Percentiles rank a stretch among this genome's conserved stretches.
Evolutionary conservation across 2,329 filamentous ascomycete species (phyloP).

Genomic region (Claviceps sorghi): DNA sequence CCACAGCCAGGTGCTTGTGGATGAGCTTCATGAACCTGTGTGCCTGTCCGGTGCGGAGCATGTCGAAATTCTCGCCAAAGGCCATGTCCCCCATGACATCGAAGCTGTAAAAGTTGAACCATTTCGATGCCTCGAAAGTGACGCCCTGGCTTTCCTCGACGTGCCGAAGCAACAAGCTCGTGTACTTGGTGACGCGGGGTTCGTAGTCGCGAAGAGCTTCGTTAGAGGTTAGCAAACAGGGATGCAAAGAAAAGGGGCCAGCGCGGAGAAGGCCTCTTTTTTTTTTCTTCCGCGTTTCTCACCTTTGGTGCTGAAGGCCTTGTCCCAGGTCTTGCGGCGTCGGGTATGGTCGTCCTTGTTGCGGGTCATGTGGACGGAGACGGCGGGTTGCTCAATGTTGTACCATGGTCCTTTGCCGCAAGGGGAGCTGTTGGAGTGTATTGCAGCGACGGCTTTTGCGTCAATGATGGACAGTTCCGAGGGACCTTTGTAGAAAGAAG

Average conservation of each 20-base stretch:
- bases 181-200: conserved; percentile 9
- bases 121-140: conserved; percentile 16
- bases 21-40: conserved; percentile 14
- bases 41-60: conserved; percentile 16
- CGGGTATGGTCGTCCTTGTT: conserved; percentile 17
- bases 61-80: conserved; percentile 22
- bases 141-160: conserved; percentile 11
- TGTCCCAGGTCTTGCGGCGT: conserved; percentile 21
- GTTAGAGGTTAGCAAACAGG: background rate
- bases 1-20: conserved; percentile 11
- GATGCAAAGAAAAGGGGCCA: background rate
- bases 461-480: conserved; percentile 19
- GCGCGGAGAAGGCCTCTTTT: background rate
- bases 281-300: background rate
- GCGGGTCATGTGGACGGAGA: conserved; percentile 17
- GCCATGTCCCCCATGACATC: conserved; percentile 28
- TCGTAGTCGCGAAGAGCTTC: conserved; percentile 12
- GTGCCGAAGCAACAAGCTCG: background rate
- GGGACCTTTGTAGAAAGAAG: conserved; percentile 10
- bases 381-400: conserved; percentile 14
- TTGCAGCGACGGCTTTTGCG: conserved; percentile 13
- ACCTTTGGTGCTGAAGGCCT: conserved; percentile 17
- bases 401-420: conserved; percentile 21
- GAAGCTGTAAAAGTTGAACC: conserved; percentile 23
- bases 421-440: conserved; percentile 15